Evolutionary conservation across 1,284 basidiomycete genomes (phyloP).

Genomic region (Anthracocystis panici-leucophaei): DNA sequence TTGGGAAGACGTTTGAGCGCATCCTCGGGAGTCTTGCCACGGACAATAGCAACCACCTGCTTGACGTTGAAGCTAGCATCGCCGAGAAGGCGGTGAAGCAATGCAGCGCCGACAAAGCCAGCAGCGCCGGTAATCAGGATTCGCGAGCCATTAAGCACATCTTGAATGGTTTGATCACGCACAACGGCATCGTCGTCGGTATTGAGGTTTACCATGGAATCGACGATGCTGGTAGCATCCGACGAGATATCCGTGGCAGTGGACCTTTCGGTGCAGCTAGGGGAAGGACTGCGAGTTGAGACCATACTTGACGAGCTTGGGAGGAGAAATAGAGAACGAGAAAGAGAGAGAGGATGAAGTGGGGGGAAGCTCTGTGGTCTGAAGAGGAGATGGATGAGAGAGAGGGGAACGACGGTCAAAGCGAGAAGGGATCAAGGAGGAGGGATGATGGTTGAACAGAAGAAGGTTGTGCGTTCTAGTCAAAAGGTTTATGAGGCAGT

Average conservation of each 20-base stretch:
- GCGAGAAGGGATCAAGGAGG: background rate
- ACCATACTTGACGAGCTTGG: slow-evolving; percentile 13
- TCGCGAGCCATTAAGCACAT: slow-evolving; percentile 33
- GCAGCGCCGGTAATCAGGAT: slow-evolving; percentile 52
- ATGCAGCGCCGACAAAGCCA: slow-evolving; percentile 50
- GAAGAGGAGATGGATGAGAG: background rate
- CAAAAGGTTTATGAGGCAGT: background rate
- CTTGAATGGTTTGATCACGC: slow-evolving; percentile 32
- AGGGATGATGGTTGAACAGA: background rate
- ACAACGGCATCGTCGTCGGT: slow-evolving; percentile 25
- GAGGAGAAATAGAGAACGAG: no score
- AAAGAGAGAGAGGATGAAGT: background rate
- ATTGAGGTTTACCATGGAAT: slow-evolving; percentile 23
- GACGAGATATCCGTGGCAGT: slow-evolving; percentile 37
- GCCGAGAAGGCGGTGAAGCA: slow-evolving; percentile 40
- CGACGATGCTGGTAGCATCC: slow-evolving; percentile 32
- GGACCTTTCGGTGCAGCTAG: slow-evolving; percentile 34
- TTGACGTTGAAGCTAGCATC: slow-evolving; percentile 41
- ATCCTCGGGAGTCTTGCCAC: slow-evolving; percentile 41
- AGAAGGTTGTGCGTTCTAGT: background rate
- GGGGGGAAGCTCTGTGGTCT: background rate
- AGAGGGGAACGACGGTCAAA: background rate
- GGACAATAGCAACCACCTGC: slow-evolving; percentile 47
- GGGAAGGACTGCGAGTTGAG: slow-evolving; percentile 42
- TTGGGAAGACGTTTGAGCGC: slow-evolving; percentile 47